These are phyloP conservation scores for Tetrapisispora phaffii DNA, from an alignment of 805 yeast species.

Conservation along the genomic window DNA sequence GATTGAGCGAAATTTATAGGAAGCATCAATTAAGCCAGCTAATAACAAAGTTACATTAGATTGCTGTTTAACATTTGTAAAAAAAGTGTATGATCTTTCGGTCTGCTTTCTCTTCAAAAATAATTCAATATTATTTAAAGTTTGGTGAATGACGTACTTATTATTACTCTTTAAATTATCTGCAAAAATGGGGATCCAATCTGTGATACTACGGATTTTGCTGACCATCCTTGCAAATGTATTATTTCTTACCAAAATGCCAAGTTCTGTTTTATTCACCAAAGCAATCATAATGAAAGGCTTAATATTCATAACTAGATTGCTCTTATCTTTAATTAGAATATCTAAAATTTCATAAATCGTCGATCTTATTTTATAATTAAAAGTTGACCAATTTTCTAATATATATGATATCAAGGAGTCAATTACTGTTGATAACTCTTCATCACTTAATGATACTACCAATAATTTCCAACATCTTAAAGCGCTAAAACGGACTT, in stretches of 20 bases:
- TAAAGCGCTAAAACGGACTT: slow-evolving; percentile 52
- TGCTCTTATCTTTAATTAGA: slow-evolving; percentile 17
- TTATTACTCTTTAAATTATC: slow-evolving; percentile 22
- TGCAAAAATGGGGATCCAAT: slow-evolving; percentile 21
- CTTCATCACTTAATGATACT: slow-evolving; percentile 42
- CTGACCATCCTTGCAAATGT: slow-evolving; percentile 43
- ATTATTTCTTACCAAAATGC: slow-evolving; percentile 38
- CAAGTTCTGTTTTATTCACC: slow-evolving; percentile 50
- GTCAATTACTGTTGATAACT: slow-evolving; percentile 59
- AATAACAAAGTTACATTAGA: slow-evolving; percentile 37
- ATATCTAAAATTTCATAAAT: slow-evolving; percentile 42
- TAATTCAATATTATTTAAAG: slow-evolving; percentile 50
- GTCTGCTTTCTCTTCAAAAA: slow-evolving; percentile 44
- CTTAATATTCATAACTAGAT: slow-evolving; percentile 14
- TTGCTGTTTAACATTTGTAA: slow-evolving; percentile 28
- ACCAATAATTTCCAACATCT: slow-evolving; percentile 60
- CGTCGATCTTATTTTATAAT: slow-evolving; percentile 37
- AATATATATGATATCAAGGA: slow-evolving; percentile 62
- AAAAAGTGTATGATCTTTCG: slow-evolving; percentile 34
- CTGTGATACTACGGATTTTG: slow-evolving; percentile 17
- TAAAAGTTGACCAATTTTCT: slow-evolving; percentile 53
- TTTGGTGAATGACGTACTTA: slow-evolving; percentile 61
- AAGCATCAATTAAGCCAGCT: slow-evolving; percentile 44
- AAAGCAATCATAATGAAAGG: slow-evolving; percentile 54
- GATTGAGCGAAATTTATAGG: slow-evolving; percentile 43